Percentiles rank a stretch among this genome's conserved stretches.
Conservation (phyloP, 1,284 basidiomycete genomes). For the Caloboletus inedulis region DNA sequence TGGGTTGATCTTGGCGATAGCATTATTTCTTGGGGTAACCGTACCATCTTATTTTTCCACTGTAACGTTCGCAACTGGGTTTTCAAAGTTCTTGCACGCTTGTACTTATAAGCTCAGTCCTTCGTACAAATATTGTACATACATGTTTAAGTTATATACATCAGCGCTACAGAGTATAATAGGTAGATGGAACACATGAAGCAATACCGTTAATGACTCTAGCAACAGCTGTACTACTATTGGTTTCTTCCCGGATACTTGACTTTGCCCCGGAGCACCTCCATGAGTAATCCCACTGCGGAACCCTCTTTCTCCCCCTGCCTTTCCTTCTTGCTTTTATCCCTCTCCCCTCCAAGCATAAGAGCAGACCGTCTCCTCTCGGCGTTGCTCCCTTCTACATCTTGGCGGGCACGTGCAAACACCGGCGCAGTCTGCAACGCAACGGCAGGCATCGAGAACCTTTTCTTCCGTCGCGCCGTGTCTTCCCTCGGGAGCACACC, state of each 20-base stretch:
- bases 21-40: constrained; percentile 1
- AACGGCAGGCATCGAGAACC: constrained; percentile 71
- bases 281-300: constrained; percentile 31
- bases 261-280: constrained; percentile 26
- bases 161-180: not conserved
- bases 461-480: constrained; percentile 58
- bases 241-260: constrained; percentile 25
- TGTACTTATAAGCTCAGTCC: not conserved
- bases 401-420: constrained; percentile 47
- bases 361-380: constrained; percentile 23
- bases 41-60: not conserved
- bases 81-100: not conserved
- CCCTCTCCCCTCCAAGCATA: constrained; percentile 20
- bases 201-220: not conserved
- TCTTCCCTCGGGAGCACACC: constrained; percentile 41
- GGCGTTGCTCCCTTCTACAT: constrained; percentile 9
- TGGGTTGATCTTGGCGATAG: not conserved
- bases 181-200: not conserved
- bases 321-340: constrained; percentile 28
- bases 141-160: not conserved
- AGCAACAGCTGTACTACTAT: not conserved
- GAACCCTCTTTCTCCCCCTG: constrained; percentile 29
- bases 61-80: not conserved
- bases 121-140: constrained; percentile 5
- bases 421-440: constrained; percentile 72